phyloP scores from a whole-genome alignment of 371 early-diverging fungal species.

The Mortierella sp. region DNA sequence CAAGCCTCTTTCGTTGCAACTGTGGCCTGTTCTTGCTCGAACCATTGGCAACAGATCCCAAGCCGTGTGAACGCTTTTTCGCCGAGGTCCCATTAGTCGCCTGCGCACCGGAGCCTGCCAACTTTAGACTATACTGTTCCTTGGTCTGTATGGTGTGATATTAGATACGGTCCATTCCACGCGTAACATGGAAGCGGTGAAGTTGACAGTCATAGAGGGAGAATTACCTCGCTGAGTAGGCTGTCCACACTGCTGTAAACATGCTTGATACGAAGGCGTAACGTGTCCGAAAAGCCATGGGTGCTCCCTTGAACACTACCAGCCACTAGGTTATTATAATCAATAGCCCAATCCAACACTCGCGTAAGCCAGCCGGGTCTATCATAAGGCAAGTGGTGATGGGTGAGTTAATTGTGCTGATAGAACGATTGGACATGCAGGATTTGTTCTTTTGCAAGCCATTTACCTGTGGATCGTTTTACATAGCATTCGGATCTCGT shows the following conservation, averaged over 20 bases:
- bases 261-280: slow-evolving; percentile 51
- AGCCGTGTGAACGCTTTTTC: neutral
- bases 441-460: neutral
- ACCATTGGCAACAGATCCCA: neutral
- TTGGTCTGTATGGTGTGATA: too few species aligned
- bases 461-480: slow-evolving; percentile 64
- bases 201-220: too few species aligned
- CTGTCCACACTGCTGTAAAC: slow-evolving; percentile 45
- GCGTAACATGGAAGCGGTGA: too few species aligned
- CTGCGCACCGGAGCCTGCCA: neutral
- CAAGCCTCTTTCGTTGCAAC: slow-evolving; percentile 51
- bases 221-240: slow-evolving; percentile 34
- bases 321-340: slow-evolving; percentile 17
- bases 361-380: slow-evolving; percentile 71
- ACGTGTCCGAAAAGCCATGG: slow-evolving; percentile 41
- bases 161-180: too few species aligned
- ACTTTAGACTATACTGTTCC: neutral
- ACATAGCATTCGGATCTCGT: slow-evolving; percentile 70
- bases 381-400: neutral
- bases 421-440: neutral
- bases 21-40: slow-evolving; percentile 9
- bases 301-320: slow-evolving; percentile 10
- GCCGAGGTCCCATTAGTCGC: too few species aligned
- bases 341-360: slow-evolving; percentile 62
- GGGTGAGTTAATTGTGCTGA: neutral